These are phyloP conservation scores for Russula compacta DNA, from an alignment of 768 basidiomycete species.

Conservation along the genomic window DNA sequence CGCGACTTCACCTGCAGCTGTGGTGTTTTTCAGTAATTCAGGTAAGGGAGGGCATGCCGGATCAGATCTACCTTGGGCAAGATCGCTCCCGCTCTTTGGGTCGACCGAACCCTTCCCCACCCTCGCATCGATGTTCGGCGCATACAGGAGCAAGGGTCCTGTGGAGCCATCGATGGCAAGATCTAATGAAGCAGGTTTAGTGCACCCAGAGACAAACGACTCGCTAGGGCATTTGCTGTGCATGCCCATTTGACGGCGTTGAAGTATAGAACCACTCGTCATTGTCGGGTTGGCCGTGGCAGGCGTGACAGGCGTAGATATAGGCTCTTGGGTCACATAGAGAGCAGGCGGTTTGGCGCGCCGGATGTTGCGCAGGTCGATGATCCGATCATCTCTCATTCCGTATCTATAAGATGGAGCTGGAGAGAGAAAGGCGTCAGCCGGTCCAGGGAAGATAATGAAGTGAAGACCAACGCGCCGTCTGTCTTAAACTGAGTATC, in stretches of 20 bases:
- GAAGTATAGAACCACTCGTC: neutral
- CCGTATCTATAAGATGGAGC: slow-evolving; percentile 3
- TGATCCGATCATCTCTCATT: neutral
- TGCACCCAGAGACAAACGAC: neutral
- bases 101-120: too few species aligned
- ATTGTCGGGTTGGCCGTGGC: too few species aligned
- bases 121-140: neutral
- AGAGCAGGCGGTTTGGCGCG: neutral
- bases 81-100: neutral
- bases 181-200: neutral
- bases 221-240: neutral
- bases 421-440: neutral
- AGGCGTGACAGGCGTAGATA: neutral
- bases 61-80: neutral
- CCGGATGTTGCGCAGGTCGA: neutral
- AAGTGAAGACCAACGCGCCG: neutral
- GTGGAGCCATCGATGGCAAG: neutral
- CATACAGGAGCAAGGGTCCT: too few species aligned
- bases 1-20: neutral
- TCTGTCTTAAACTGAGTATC: neutral
- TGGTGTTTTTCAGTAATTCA: neutral
- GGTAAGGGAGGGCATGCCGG: neutral
- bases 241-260: neutral
- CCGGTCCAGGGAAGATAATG: neutral
- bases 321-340: neutral